Percentiles rank a stretch among this genome's conserved stretches.
Conservation (phyloP, 371 early-diverging fungal genomes). For the Mortierella sp. region DNA sequence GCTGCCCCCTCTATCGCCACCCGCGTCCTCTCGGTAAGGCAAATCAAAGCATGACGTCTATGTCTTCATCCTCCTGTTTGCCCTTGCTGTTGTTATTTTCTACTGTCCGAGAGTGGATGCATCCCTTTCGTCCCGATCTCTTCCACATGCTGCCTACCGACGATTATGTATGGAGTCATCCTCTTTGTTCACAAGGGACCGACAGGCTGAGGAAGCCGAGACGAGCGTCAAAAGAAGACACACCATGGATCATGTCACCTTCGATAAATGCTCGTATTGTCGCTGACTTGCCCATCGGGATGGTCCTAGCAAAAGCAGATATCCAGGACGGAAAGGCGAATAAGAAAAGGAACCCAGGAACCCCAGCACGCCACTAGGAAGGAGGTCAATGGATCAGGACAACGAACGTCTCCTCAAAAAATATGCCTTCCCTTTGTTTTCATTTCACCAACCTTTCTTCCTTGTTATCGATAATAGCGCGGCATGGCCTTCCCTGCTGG, state of each 20-base stretch:
- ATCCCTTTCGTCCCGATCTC: neutral
- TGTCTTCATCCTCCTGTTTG: neutral
- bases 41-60: neutral
- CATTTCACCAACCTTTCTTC: neutral
- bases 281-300: no score
- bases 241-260: neutral
- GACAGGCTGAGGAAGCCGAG: neutral
- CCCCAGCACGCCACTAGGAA: neutral
- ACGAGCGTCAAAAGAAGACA: neutral
- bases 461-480: slow-evolving; percentile 56
- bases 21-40: slow-evolving; percentile 53
- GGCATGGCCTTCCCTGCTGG: slow-evolving; percentile 74
- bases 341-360: neutral
- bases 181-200: neutral
- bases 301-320: neutral
- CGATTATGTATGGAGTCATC: neutral
- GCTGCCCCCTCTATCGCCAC: slow-evolving; percentile 48
- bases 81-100: neutral
- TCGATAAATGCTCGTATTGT: neutral
- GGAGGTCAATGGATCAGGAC: neutral
- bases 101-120: neutral
- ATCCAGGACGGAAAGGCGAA: neutral
- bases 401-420: neutral
- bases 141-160: neutral
- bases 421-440: neutral